phyloP scores from a whole-genome alignment of 768 basidiomycete species.

The Leccinum longicurvipes region DNA sequence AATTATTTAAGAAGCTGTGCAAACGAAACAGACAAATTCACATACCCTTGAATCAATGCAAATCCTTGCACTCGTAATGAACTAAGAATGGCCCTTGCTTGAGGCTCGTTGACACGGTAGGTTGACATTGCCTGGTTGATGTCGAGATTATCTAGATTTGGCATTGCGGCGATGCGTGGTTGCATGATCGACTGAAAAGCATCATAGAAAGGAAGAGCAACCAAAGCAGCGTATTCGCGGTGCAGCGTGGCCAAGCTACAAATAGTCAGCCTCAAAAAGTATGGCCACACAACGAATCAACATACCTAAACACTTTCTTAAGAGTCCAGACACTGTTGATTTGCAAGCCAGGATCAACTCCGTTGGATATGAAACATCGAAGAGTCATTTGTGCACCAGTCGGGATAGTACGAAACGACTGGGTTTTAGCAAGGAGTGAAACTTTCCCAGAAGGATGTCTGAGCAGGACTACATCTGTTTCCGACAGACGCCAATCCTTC shows the following conservation, averaged over 20 bases:
- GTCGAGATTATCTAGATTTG: conserved; percentile 45
- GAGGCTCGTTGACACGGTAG: conserved; percentile 87
- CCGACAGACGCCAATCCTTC: conserved; percentile 72
- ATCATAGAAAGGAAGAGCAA: conserved; percentile 81
- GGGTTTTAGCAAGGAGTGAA: conserved; percentile 70
- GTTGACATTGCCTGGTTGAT: conserved; percentile 63
- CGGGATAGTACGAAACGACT: conserved; percentile 40
- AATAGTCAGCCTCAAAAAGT: conserved; percentile 3
- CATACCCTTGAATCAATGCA: conserved; percentile 90
- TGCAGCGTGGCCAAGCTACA: conserved; percentile 83
- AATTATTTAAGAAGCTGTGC: not conserved
- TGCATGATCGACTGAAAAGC: conserved; percentile 65
- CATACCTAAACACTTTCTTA: conserved; percentile 77
- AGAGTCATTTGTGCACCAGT: conserved; percentile 56
- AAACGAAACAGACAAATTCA: conserved; percentile 3
- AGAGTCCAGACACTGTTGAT: conserved; percentile 69
- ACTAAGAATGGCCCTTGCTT: conserved; percentile 83
- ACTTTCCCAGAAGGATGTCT: conserved; percentile 52
- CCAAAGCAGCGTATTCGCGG: conserved; percentile 87
- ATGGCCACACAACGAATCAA: not conserved
- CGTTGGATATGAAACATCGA: conserved; percentile 46
- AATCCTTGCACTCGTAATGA: conserved; percentile 75
- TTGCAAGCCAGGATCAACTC: conserved; percentile 58
- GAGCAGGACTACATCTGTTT: conserved; percentile 85
- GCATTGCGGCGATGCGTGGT: conserved; percentile 53